Percentiles rank a stretch among this genome's conserved stretches.
phyloP scores from a whole-genome alignment of 208 protist genomes.

The Novymonas esmeraldas region DNA sequence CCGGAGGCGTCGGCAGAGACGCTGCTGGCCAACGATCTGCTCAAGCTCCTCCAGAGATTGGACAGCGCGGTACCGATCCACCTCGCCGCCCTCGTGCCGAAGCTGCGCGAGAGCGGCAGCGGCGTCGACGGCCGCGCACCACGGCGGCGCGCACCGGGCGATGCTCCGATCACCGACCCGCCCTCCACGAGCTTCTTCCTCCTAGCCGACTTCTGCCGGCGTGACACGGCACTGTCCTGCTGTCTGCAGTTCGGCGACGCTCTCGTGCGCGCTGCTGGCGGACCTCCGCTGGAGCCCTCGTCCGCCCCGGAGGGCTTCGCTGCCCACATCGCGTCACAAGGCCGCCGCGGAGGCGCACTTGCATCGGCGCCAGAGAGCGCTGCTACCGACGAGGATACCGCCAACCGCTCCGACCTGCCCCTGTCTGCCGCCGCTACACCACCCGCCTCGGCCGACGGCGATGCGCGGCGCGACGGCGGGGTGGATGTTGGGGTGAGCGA shows the following conservation, averaged over 20 bases:
- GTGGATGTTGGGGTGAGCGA: not conserved
- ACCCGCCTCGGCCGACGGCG: too few relatives aligned
- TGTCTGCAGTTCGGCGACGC: constrained; percentile 29
- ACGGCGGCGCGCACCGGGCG: too few relatives aligned
- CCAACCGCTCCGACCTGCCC: too few relatives aligned
- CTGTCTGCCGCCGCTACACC: constrained; percentile 4
- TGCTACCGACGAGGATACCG: too few relatives aligned
- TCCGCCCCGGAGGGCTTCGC: not conserved
- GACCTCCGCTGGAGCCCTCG: constrained; percentile 4
- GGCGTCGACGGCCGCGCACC: not conserved
- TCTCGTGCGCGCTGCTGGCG: constrained; percentile 25
- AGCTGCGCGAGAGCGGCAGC: not conserved
- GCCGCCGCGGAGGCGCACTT: constrained; percentile 56
- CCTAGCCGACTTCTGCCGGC: constrained; percentile 16
- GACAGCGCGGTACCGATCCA: not conserved
- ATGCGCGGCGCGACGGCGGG: not conserved
- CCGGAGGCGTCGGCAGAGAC: constrained; percentile 14
- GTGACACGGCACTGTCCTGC: constrained; percentile 25
- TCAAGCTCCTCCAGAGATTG: constrained; percentile 13
- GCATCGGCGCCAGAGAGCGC: constrained; percentile 62
- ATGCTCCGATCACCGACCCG: too few relatives aligned
- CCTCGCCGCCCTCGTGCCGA: not conserved
- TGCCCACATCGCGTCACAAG: too few relatives aligned
- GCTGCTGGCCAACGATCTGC: constrained; percentile 19
- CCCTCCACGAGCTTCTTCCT: not conserved